phyloP scores from a whole-genome alignment of 139 green algal species.

The Marvania coccoides region DNA sequence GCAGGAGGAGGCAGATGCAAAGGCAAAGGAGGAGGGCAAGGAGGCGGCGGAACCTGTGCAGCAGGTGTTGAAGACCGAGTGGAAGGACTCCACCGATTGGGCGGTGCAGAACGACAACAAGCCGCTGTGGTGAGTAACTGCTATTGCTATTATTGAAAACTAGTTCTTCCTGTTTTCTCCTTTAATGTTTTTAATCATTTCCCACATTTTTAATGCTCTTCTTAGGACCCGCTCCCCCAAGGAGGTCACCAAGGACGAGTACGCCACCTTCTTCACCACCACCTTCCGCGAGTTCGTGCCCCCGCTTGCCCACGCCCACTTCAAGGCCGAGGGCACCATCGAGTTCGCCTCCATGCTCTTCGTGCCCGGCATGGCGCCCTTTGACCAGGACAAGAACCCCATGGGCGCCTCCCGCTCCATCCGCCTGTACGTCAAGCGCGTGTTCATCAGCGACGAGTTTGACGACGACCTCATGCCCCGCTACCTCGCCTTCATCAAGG shows the following conservation, averaged over 20 bases:
- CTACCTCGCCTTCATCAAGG: slow-evolving; percentile 87
- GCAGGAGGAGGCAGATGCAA: slow-evolving; percentile 68
- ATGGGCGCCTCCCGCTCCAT: slow-evolving; percentile 57
- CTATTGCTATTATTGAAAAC: no score
- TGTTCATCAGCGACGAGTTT: slow-evolving; percentile 98
- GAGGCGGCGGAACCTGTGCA: slow-evolving; percentile 55
- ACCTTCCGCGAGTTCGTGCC: slow-evolving; percentile 79
- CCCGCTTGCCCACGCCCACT: slow-evolving; percentile 68
- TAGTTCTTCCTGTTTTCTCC: no score
- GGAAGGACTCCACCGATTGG: slow-evolving; percentile 75
- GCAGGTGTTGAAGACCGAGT: slow-evolving; percentile 83
- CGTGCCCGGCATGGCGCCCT: slow-evolving; percentile 94
- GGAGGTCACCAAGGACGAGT: slow-evolving; percentile 76
- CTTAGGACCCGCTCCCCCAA: slow-evolving; percentile 64
- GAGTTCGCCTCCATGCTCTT: slow-evolving; percentile 94
- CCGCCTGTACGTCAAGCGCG: slow-evolving; percentile 92
- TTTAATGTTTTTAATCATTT: no score
- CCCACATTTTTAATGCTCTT: no score
- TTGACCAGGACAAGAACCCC: slow-evolving; percentile 71
- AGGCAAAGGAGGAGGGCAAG: slow-evolving; percentile 58
- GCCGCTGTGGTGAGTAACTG: slow-evolving; percentile 97
- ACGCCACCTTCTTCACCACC: slow-evolving; percentile 94
- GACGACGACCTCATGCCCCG: slow-evolving; percentile 93
- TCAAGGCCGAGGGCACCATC: slow-evolving; percentile 95
- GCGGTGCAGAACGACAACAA: slow-evolving; percentile 90